These are phyloP conservation scores for Neurospora tetraspora DNA, from an alignment of 495 filamentous ascomycete species.

Conservation along the genomic window DNA sequence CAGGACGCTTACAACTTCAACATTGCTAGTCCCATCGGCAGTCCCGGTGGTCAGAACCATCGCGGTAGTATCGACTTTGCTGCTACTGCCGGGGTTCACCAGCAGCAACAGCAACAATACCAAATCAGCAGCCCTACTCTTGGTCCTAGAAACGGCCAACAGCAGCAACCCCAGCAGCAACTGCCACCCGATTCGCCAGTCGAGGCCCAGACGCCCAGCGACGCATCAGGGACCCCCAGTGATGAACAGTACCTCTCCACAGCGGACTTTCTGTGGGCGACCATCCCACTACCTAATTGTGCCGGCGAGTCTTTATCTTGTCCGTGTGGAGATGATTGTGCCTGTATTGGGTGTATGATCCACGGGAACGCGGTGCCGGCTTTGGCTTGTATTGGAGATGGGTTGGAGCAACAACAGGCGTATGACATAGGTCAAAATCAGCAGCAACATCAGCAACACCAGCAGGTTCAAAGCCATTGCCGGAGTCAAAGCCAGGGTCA, in stretches of 20 bases:
- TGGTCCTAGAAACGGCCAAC: background rate
- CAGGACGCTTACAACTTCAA: conserved; percentile 17
- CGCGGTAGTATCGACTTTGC: background rate
- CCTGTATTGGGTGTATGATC: conserved; percentile 38
- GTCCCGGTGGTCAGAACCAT: background rate
- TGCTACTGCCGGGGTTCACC: background rate
- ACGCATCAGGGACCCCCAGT: conserved; percentile 23
- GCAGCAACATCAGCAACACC: background rate
- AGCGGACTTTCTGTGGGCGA: conserved; percentile 41
- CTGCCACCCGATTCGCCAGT: conserved; percentile 10
- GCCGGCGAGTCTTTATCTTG: conserved; percentile 32
- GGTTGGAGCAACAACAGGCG: background rate
- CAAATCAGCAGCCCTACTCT: background rate
- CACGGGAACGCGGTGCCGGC: background rate
- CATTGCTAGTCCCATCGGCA: background rate
- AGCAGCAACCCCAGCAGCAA: conserved; percentile 5
- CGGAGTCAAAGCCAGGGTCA: background rate
- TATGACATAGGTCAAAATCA: background rate
- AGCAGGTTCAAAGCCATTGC: background rate
- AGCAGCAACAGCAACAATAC: background rate
- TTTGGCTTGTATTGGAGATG: background rate
- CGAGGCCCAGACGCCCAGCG: conserved; percentile 26
- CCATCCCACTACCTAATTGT: conserved; percentile 28
- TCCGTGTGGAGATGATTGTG: conserved; percentile 43
- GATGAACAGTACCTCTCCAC: conserved; percentile 35